These are phyloP conservation scores for Rhodotorula graminis DNA, from an alignment of 768 basidiomycete genomes.

Conservation along the genomic window DNA sequence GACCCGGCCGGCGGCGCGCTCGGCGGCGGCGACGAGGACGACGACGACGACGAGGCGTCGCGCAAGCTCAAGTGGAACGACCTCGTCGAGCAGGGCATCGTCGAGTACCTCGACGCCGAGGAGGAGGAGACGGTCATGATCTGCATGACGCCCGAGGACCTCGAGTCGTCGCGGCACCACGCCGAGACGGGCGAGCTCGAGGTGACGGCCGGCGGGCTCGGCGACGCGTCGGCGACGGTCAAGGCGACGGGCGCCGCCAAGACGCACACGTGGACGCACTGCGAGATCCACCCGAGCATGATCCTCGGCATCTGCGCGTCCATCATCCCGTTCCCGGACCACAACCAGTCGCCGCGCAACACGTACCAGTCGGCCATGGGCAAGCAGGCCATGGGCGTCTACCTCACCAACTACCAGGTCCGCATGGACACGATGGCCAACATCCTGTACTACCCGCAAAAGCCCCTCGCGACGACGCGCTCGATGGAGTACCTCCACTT, in stretches of 20 bases:
- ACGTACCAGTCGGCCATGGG: conserved; percentile 99
- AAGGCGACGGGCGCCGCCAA: conserved; percentile 65
- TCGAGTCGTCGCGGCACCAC: conserved; percentile 67
- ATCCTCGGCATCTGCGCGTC: conserved; percentile 96
- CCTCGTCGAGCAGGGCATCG: conserved; percentile 75
- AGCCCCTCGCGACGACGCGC: conserved; percentile 94
- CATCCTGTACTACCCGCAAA: conserved; percentile 98
- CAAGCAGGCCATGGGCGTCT: conserved; percentile 99
- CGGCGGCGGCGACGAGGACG: conserved; percentile 65
- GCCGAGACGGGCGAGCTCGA: conserved; percentile 54
- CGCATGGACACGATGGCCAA: conserved; percentile 99
- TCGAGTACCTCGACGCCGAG: conserved; percentile 93
- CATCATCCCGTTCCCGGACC: conserved; percentile 99
- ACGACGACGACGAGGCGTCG: conserved; percentile 61
- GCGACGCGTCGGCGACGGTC: conserved; percentile 76
- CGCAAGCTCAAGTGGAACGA: conserved; percentile 69
- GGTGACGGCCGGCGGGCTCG: conserved; percentile 56
- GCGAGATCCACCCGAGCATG: conserved; percentile 99
- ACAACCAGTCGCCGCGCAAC: conserved; percentile 99
- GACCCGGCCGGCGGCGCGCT: background rate
- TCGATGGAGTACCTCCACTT: conserved; percentile 99
- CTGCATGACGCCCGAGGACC: conserved; percentile 93
- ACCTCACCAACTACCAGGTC: conserved; percentile 94
- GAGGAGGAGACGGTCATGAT: conserved; percentile 99
- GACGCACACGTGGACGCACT: conserved; percentile 94